phyloP scores from a whole-genome alignment of 2,329 filamentous ascomycete genomes.

The Xylaria sp. region DNA sequence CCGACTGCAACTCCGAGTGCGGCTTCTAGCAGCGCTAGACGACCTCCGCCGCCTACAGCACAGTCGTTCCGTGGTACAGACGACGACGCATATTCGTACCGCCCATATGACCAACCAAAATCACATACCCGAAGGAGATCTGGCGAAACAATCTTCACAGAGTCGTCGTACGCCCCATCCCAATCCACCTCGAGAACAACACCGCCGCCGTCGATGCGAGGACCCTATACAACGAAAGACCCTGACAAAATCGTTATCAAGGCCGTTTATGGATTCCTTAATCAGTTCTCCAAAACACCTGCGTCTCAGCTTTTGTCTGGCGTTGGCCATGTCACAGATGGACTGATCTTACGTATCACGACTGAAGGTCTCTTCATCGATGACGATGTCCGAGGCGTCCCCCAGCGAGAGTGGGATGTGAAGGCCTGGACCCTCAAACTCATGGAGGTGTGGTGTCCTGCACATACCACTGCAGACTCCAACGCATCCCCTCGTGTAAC shows the following conservation, averaged over 20 bases:
- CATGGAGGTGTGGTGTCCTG: slow-evolving; percentile 86
- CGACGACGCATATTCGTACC: slow-evolving; percentile 76
- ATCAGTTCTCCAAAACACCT: slow-evolving; percentile 87
- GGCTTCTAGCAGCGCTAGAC: slow-evolving; percentile 40
- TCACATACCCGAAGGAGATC: slow-evolving; percentile 69
- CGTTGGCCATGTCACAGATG: slow-evolving; percentile 87
- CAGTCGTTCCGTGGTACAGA: slow-evolving; percentile 70
- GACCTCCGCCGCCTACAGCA: slow-evolving; percentile 56
- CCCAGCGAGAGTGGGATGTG: slow-evolving; percentile 98
- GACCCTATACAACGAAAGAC: slow-evolving; percentile 86
- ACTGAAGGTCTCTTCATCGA: slow-evolving; percentile 97
- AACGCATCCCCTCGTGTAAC: slow-evolving; percentile 58
- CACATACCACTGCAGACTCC: slow-evolving; percentile 65
- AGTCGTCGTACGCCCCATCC: slow-evolving; percentile 87
- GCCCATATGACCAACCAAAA: slow-evolving; percentile 79
- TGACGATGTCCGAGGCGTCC: slow-evolving; percentile 88
- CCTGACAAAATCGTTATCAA: slow-evolving; percentile 96
- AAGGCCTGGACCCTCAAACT: slow-evolving; percentile 97
- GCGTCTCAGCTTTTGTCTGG: slow-evolving; percentile 89
- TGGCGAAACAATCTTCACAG: slow-evolving; percentile 79
- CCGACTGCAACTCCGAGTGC: slow-evolving; percentile 21
- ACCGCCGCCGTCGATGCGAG: slow-evolving; percentile 80
- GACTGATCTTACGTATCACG: slow-evolving; percentile 89
- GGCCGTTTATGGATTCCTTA: slow-evolving; percentile 92
- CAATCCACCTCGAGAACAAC: slow-evolving; percentile 86